These are phyloP conservation scores for Helotiales sp. DNA, from an alignment of 2,329 filamentous ascomycete genomes.

Conservation along the genomic window DNA sequence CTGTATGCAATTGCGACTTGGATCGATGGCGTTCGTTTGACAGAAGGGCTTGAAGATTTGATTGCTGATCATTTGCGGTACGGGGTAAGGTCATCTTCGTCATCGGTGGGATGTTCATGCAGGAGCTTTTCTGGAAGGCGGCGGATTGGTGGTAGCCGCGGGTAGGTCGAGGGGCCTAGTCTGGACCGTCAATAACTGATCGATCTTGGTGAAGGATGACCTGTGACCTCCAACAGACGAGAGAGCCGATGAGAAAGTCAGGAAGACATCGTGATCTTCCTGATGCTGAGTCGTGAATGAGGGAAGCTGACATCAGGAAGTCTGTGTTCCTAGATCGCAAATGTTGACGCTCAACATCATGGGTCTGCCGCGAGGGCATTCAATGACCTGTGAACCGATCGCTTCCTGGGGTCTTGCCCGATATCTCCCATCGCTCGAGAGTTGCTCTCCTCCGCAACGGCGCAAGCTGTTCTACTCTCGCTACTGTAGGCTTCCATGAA, in stretches of 20 bases:
- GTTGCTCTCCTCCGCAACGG: background rate
- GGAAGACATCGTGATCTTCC: background rate
- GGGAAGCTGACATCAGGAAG: background rate
- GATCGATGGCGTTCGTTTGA: background rate
- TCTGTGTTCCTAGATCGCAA: background rate
- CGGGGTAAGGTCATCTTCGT: background rate
- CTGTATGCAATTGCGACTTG: no score
- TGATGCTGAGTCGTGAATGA: background rate
- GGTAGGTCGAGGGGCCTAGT: background rate
- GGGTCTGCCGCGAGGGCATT: background rate
- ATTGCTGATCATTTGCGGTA: background rate
- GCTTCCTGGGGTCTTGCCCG: background rate
- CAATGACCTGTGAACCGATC: background rate
- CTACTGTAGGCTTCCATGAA: no score
- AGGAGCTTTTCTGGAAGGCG: conserved; percentile 12
- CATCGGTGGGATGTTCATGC: conserved; percentile 9
- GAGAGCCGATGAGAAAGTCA: background rate
- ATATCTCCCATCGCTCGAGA: conserved; percentile 3
- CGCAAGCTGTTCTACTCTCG: background rate
- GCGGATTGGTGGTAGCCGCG: background rate
- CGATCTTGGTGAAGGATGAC: background rate
- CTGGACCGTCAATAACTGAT: background rate
- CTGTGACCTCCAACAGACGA: background rate
- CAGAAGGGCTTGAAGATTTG: background rate
- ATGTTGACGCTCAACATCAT: background rate